These are phyloP conservation scores for Kuraishia floccosa DNA, from an alignment of 805 yeast species.

Conservation along the genomic window DNA sequence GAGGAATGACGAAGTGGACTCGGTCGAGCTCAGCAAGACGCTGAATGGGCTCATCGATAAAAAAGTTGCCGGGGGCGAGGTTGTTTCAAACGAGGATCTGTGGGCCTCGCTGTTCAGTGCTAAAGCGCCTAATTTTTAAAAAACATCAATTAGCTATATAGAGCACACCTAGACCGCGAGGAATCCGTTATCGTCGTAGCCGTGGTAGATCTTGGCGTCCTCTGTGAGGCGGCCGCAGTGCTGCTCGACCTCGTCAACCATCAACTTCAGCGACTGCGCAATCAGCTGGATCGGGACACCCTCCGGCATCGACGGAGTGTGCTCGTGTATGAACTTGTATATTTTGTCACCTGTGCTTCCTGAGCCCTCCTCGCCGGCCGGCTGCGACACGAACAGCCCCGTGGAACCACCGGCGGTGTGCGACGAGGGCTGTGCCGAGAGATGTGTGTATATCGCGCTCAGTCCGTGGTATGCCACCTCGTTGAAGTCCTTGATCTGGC, in stretches of 20 bases:
- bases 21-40: constrained; percentile 41
- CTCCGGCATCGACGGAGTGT: constrained; percentile 51
- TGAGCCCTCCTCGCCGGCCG: constrained; percentile 16
- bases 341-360: constrained; percentile 28
- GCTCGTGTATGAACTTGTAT: constrained; percentile 33
- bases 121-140: constrained; percentile 10
- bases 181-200: constrained; percentile 54
- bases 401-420: constrained; percentile 12
- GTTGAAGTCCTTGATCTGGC: constrained; percentile 49
- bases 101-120: constrained; percentile 50
- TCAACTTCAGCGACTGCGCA: constrained; percentile 40
- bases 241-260: constrained; percentile 34
- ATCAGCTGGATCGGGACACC: constrained; percentile 65
- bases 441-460: constrained; percentile 47
- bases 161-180: constrained; percentile 35
- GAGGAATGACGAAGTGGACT: constrained; percentile 34
- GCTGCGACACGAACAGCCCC: constrained; percentile 31
- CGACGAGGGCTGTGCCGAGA: constrained; percentile 22
- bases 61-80: constrained; percentile 41
- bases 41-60: constrained; percentile 36
- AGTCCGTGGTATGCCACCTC: constrained; percentile 59
- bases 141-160: constrained; percentile 17
- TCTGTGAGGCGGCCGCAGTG: constrained; percentile 48
- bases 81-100: constrained; percentile 43
- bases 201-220: constrained; percentile 57